These are phyloP conservation scores for Pharus latifolius DNA, from an alignment of 176 grass and related monocot species.

Conservation along the genomic window DNA sequence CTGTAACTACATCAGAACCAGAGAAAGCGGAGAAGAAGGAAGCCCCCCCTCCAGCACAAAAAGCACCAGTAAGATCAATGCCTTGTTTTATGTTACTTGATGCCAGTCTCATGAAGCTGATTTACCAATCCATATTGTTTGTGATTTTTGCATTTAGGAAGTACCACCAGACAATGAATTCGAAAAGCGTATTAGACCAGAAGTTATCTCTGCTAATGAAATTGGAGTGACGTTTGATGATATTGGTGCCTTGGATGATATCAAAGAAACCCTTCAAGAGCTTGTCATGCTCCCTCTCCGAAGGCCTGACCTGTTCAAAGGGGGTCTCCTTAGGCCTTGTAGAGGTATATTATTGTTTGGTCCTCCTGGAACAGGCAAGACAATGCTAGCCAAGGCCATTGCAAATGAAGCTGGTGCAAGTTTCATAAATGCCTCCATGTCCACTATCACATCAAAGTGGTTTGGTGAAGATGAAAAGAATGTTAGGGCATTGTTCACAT, in stretches of 20 bases:
- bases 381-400: constrained; percentile 81
- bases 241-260: constrained; percentile 59
- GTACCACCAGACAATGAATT: constrained; percentile 56
- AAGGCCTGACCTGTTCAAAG: constrained; percentile 67
- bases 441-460: constrained; percentile 59
- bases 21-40: no score
- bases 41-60: no score
- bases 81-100: no score
- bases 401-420: constrained; percentile 66
- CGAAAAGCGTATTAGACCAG: constrained; percentile 62
- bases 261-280: constrained; percentile 70
- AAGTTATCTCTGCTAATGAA: constrained; percentile 61
- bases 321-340: constrained; percentile 74
- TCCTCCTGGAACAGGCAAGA: constrained; percentile 80
- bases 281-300: constrained; percentile 73
- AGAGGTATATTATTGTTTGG: constrained; percentile 73
- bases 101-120: no score
- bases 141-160: constrained; percentile 23
- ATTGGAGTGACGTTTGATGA: constrained; percentile 83
- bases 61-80: no score
- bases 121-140: background rate
- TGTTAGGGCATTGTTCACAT: constrained; percentile 50
- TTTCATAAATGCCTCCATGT: constrained; percentile 83
- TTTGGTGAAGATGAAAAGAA: constrained; percentile 70
- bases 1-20: background rate